Evolutionary conservation across 805 yeast genomes (phyloP), one percentile per base, ranked within the genome.

Genomic region (Candida saitoana): DNA sequence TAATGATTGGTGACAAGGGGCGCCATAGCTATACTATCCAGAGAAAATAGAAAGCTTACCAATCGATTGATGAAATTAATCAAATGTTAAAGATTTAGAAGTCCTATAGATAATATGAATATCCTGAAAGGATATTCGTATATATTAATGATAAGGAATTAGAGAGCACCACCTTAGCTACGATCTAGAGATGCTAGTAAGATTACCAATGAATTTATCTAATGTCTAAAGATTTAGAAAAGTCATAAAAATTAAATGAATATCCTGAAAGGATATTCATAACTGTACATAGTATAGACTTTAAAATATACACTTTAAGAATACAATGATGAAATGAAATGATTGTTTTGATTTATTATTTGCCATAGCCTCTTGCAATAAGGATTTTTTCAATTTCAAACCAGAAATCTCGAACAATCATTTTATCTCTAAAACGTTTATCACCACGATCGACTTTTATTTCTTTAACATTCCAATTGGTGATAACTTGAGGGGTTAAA

Each of bases 371-470:
- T 55, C 79, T 76, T 14, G 78, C 65, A 5, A 79, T 59, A 74
- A 93, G 75, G 49, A 81, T 77, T 56, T 74, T 80, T 52, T 93
- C 98, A 38, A 91, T 63, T 30, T 77, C 76, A 37, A 80, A 84
- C 99, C 99, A 91, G 52, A 93, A 79, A 40, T 75, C 77, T 57
- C 86, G 89, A 22, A 83, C 84, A 14, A 87, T 83, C 72, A 91
- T 95, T 45, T 87, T 78, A 61, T 93, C 99, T 56, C 84, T 80
- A 68, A 90, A 91, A 49, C 98, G 71, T 57, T 80, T 86, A 36
- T 76, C 80, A 20, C 70, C 69, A 52, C 93, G 80, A 56, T 93
- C 98, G 15, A 93, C 69, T 31, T 76, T 77, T 41, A 91, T 76
- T 34, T 79, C 79, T 49, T 82, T 79, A 17, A 93, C 95, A 59